Conservation (phyloP, 768 basidiomycete genomes). For the Boletus sensibilis region DNA sequence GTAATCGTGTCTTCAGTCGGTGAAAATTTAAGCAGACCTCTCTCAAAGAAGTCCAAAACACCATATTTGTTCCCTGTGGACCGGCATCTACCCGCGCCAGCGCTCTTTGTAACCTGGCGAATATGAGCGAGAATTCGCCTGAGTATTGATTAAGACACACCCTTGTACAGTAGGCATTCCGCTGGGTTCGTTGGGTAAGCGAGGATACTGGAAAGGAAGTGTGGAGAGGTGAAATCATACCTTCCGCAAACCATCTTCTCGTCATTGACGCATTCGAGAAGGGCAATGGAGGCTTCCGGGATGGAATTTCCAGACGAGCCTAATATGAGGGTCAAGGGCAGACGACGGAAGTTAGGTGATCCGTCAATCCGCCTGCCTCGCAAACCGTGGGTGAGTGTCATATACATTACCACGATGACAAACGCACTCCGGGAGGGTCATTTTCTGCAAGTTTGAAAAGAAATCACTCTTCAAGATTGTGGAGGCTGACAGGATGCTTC, state of each 20-base stretch:
- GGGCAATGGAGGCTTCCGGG: constrained; percentile 34
- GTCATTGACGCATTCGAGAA: constrained; percentile 36
- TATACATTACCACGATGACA: not conserved
- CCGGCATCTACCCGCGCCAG: constrained; percentile 78
- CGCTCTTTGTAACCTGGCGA: constrained; percentile 68
- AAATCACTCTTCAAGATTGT: constrained; percentile 96
- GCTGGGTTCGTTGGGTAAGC: constrained; percentile 38
- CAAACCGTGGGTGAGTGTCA: constrained; percentile 4
- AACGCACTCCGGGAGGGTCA: constrained; percentile 88
- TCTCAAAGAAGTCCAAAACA: constrained; percentile 94
- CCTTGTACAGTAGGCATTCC: constrained; percentile 97
- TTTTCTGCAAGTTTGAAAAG: constrained; percentile 93
- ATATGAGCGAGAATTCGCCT: not conserved
- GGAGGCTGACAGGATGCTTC: constrained; percentile 83
- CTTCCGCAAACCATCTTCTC: constrained; percentile 78
- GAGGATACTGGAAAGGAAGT: constrained; percentile 15
- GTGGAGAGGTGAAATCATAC: constrained; percentile 35
- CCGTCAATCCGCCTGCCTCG: constrained; percentile 78
- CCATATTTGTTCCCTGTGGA: constrained; percentile 67
- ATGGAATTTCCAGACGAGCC: constrained; percentile 26
- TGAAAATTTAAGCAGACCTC: constrained; percentile 53
- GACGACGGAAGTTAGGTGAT: constrained; percentile 87
- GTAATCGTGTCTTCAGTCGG: not conserved
- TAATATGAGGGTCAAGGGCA: constrained; percentile 58
- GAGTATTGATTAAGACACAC: constrained; percentile 5